These are phyloP conservation scores for Spergularia marina DNA, from an alignment of 148 eudicot species.

Conservation along the genomic window DNA sequence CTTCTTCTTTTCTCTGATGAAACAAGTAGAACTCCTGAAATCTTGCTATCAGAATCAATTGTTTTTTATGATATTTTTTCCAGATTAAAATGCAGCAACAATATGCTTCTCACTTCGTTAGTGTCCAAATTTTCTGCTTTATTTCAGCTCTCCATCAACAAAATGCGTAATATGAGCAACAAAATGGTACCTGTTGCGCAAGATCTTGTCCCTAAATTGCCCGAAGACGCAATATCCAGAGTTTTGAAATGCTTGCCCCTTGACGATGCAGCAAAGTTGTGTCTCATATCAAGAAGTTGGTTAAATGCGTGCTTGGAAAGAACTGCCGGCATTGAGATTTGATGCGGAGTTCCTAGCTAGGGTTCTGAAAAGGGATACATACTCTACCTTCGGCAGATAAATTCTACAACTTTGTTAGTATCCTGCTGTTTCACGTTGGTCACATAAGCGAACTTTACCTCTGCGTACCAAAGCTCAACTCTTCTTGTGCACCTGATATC, in stretches of 20 bases:
- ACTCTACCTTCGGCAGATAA: neutral
- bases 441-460: conserved; percentile 5
- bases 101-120: too few species aligned
- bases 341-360: neutral
- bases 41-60: too few species aligned
- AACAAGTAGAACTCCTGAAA: too few species aligned
- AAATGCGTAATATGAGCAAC: neutral
- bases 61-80: too few species aligned
- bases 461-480: neutral
- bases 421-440: conserved; percentile 17
- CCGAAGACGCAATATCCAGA: neutral
- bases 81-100: too few species aligned
- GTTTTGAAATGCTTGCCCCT: conserved; percentile 16
- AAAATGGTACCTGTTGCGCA: neutral
- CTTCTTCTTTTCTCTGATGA: too few species aligned
- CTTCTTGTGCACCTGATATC: neutral
- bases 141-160: neutral
- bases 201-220: neutral
- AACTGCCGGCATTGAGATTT: neutral
- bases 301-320: neutral
- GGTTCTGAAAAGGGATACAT: neutral
- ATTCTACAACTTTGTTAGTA: neutral
- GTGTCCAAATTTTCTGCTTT: neutral
- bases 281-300: conserved; percentile 1
- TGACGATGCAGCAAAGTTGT: neutral